Evolutionary conservation across 2,329 filamentous ascomycete genomes (phyloP), one percentile per base, ranked within the genome.

Genomic region (Sarocladium kiliense): DNA sequence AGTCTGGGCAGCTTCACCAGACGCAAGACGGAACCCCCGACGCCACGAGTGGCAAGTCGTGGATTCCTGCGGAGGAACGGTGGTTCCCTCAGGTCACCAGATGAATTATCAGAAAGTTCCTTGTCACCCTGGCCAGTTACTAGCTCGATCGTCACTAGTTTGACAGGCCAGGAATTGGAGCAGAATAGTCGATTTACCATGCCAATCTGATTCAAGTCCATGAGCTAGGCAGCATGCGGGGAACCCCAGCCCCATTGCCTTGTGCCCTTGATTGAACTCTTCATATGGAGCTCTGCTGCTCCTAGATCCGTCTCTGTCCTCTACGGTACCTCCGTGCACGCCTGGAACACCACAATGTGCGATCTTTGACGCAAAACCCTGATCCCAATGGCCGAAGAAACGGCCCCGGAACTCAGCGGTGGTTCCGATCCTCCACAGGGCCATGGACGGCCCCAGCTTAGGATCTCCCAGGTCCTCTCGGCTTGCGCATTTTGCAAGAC

Each of bases 401-500:
- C 47, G 9, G 37, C 49, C 27, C 50, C 32, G 2, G 25, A 11
- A 11, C 11, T 21, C 30, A 36, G 25, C 47, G 47, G 47, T 11
- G 47, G 47, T 51, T 23, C 47, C 47, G 47, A 32, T 6, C 10
- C 27, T 32, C 6, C 12, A 27, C 47, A 21, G 3, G 5, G 4
- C 44, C 27, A 51, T 14, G 12, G 3, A 21, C 54, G 54, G 16
- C 44, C 54, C 36, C 54, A 37, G 41, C 41, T 61, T 18, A 36
- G 58, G 6, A 59, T 61, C 32, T 61, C 58, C 9, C 61, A 64
- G 49, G 57, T 63, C 19, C 57, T 64, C 16, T 63, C 61, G 3
- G 62, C 62, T 2, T 64, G 62, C 53, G 42, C 60, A 21, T 63
- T 64, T 47, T 64, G 62, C 57, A 63, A 62, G 47, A 45, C 57